Percentiles rank a stretch among this genome's conserved stretches.
Conservation (phyloP, 768 basidiomycete species). For the Galerina sulciceps region DNA sequence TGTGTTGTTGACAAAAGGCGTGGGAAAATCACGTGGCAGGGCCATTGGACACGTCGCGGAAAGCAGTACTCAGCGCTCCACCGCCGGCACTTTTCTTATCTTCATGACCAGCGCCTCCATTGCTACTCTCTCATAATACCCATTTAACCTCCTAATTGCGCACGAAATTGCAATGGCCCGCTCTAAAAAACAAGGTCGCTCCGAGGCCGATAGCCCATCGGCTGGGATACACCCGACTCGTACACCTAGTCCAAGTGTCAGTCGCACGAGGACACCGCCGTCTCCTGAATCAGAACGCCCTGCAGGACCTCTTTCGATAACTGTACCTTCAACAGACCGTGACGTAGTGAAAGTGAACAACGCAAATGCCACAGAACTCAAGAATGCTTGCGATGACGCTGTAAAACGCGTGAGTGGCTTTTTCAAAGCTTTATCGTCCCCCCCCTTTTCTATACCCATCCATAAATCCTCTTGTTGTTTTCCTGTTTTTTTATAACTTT, state of each 20-base stretch:
- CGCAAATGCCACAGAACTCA: slow-evolving; percentile 59
- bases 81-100: not conserved
- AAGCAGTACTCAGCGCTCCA: not conserved
- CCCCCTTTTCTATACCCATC: not conserved
- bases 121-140: slow-evolving; percentile 15
- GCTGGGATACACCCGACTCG: slow-evolving; percentile 8
- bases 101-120: slow-evolving; percentile 8
- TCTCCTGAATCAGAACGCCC: slow-evolving; percentile 47
- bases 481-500: not conserved
- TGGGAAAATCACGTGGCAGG: slow-evolving; percentile 23
- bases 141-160: slow-evolving; percentile 1
- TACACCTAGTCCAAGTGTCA: slow-evolving; percentile 17
- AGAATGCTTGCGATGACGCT: slow-evolving; percentile 84
- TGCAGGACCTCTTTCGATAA: slow-evolving; percentile 56
- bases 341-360: slow-evolving; percentile 68
- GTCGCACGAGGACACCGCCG: slow-evolving; percentile 21
- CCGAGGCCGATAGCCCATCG: slow-evolving; percentile 5
- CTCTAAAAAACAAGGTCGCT: slow-evolving; percentile 16
- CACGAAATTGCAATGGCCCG: slow-evolving; percentile 18
- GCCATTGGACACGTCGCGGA: slow-evolving; percentile 15
- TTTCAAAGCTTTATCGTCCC: not conserved
- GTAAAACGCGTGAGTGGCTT: slow-evolving; percentile 73
- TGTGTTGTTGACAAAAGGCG: slow-evolving; percentile 9
- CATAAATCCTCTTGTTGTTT: not conserved
- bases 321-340: slow-evolving; percentile 45